phyloP scores from a whole-genome alignment of 768 basidiomycete genomes.

The Plicaturopsis crispa region DNA sequence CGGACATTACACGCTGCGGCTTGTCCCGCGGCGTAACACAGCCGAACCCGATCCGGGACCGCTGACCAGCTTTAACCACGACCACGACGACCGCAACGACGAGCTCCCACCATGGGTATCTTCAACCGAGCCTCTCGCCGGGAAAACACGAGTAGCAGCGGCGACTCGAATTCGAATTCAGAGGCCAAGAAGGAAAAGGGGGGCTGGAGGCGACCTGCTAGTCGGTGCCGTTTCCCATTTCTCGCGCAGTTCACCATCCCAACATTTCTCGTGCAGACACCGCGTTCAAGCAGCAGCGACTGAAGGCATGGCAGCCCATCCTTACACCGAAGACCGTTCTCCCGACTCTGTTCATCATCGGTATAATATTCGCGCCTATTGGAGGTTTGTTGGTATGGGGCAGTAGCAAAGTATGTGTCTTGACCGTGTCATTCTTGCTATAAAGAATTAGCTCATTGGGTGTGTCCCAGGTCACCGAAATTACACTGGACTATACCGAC shows the following conservation, averaged over 20 bases:
- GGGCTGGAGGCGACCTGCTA: constrained; percentile 79
- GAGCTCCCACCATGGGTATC: constrained; percentile 36
- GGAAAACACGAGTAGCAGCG: constrained; percentile 19
- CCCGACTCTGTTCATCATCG: constrained; percentile 92
- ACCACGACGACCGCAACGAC: no score
- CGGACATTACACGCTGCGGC: no score
- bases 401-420: constrained; percentile 46
- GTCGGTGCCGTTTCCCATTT: constrained; percentile 33
- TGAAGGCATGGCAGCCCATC: constrained; percentile 99
- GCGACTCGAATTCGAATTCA: constrained; percentile 7
- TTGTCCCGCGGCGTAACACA: no score
- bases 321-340: constrained; percentile 96
- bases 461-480: constrained; percentile 68
- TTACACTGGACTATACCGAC: constrained; percentile 91
- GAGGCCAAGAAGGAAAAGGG: constrained; percentile 78
- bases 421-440: no score
- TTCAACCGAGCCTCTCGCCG: constrained; percentile 43
- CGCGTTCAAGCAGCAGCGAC: constrained; percentile 97
- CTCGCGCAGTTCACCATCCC: constrained; percentile 6
- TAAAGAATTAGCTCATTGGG: no score
- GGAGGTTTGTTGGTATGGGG: constrained; percentile 96
- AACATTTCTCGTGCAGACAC: constrained; percentile 54
- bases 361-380: constrained; percentile 91
- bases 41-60: no score
- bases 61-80: no score